Evolutionary conservation across 345 rosid species (phyloP).

Genomic region (Hibiscus mutabilis): DNA sequence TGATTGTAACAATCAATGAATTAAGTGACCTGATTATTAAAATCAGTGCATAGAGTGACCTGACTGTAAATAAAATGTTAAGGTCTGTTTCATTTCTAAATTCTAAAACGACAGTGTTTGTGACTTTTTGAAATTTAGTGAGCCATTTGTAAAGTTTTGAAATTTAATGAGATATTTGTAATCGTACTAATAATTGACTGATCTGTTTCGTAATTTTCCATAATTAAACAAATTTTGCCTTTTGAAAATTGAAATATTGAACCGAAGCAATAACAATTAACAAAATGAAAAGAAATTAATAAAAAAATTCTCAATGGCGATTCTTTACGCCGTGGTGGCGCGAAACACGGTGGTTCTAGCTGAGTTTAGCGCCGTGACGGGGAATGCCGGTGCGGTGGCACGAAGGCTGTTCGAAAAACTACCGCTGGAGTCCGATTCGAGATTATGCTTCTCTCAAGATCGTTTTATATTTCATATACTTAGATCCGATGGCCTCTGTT

Average conservation of each 20-base stretch:
- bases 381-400: slow-evolving; percentile 83
- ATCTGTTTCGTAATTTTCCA: no score
- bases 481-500: slow-evolving; percentile 82
- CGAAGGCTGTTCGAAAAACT: slow-evolving; percentile 89
- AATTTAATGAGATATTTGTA: no score
- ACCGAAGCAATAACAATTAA: background rate
- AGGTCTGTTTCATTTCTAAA: no score
- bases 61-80: no score
- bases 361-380: slow-evolving; percentile 94
- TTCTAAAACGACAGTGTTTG: no score
- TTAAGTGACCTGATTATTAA: no score
- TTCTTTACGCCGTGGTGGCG: slow-evolving; percentile 84
- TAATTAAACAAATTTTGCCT: background rate
- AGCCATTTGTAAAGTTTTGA: no score
- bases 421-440: slow-evolving; percentile 54
- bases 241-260: background rate
- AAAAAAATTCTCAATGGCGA: slow-evolving; percentile 48
- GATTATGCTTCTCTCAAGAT: slow-evolving; percentile 93
- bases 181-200: no score
- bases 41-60: no score
- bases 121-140: no score
- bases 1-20: no score
- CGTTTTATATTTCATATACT: slow-evolving; percentile 88
- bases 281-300: background rate
- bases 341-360: slow-evolving; percentile 88